Percentiles rank a stretch among this genome's conserved stretches.
Conservation (phyloP, 176 grass and related monocot genomes). For the Musa schizocarpa region DNA sequence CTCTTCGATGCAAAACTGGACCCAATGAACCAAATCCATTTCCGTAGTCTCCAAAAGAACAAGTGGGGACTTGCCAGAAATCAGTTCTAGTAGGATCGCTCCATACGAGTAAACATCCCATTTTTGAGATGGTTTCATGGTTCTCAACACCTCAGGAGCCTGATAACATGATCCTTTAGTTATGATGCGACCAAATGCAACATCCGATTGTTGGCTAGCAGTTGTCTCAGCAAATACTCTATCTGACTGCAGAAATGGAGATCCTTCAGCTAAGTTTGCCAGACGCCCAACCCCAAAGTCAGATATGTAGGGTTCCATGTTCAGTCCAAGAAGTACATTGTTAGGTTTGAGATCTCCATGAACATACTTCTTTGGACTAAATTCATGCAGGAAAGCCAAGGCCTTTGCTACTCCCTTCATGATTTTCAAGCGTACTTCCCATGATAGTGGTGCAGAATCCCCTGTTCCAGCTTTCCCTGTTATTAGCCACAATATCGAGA, state of each 20-base stretch:
- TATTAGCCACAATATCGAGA: slow-evolving; percentile 8
- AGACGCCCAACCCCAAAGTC: slow-evolving; percentile 82
- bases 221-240: slow-evolving; percentile 35
- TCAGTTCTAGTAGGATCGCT: slow-evolving; percentile 78
- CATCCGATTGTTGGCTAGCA: slow-evolving; percentile 46
- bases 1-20: slow-evolving; percentile 77
- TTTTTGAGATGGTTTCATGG: slow-evolving; percentile 91
- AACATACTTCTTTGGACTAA: slow-evolving; percentile 84
- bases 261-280: slow-evolving; percentile 78
- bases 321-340: slow-evolving; percentile 61
- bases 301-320: slow-evolving; percentile 70
- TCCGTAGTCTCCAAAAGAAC: slow-evolving; percentile 63
- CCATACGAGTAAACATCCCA: slow-evolving; percentile 94
- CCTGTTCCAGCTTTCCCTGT: slow-evolving; percentile 56
- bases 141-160: slow-evolving; percentile 75
- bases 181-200: slow-evolving; percentile 43
- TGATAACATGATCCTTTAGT: slow-evolving; percentile 65
- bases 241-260: slow-evolving; percentile 48
- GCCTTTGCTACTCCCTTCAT: slow-evolving; percentile 78
- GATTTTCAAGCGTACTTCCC: slow-evolving; percentile 59
- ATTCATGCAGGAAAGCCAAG: slow-evolving; percentile 77
- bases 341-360: slow-evolving; percentile 85
- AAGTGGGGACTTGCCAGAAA: slow-evolving; percentile 45
- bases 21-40: slow-evolving; percentile 84
- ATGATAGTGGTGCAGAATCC: slow-evolving; percentile 47